Conservation (phyloP, 2,329 filamentous ascomycete genomes). For the Epichloe baconii region DNA sequence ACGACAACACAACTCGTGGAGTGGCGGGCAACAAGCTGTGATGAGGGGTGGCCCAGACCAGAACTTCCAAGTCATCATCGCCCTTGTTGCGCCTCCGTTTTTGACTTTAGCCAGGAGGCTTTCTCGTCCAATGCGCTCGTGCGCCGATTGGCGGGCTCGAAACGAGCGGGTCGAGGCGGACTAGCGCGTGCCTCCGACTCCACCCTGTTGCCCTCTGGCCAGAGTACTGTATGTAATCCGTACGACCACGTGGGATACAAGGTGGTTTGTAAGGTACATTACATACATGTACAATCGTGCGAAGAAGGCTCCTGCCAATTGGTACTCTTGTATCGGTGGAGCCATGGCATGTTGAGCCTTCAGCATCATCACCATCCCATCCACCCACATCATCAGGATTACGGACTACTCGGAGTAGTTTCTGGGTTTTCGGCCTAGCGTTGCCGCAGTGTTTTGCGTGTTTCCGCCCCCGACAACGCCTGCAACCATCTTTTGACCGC, state of each 20-base stretch:
- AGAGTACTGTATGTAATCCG: not conserved
- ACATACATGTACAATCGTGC: too few relatives aligned
- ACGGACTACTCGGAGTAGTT: too few relatives aligned
- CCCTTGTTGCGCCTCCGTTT: not conserved
- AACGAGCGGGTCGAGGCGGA: not conserved
- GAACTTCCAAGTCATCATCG: not conserved
- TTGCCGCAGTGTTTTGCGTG: too few relatives aligned
- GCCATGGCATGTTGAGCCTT: too few relatives aligned
- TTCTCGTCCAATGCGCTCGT: conserved; percentile 8
- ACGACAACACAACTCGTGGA: too few relatives aligned
- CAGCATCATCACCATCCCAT: too few relatives aligned
- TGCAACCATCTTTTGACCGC: too few relatives aligned
- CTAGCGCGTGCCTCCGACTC: not conserved
- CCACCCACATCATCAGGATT: too few relatives aligned
- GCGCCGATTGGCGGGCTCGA: conserved; percentile 9
- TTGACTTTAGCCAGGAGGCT: conserved; percentile 3
- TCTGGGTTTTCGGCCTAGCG: too few relatives aligned
- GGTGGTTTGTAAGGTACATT: not conserved
- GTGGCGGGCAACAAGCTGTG: not conserved
- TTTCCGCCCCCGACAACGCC: too few relatives aligned
- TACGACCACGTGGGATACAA: not conserved
- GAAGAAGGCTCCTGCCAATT: too few relatives aligned
- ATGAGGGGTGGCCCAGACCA: not conserved
- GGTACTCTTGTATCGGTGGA: too few relatives aligned
- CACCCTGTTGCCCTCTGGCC: not conserved